Conservation (phyloP, 352 stramenopile species). For the Phytophthora fragariae region DNA sequence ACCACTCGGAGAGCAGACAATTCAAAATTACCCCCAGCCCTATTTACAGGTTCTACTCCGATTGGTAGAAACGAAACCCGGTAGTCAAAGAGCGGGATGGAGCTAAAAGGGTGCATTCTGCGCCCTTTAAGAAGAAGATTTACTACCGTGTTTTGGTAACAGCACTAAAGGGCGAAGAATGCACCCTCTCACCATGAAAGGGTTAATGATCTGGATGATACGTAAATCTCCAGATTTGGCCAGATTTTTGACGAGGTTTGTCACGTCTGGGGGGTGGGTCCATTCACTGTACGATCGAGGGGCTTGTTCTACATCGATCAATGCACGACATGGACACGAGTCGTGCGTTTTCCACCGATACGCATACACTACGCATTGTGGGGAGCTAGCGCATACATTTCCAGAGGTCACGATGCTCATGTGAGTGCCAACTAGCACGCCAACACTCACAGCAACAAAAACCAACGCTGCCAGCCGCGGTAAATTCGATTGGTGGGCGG, state of each 20-base stretch:
- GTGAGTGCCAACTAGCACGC: conserved; percentile 1
- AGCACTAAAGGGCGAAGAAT: no score
- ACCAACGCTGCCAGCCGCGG: not conserved
- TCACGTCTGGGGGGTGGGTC: conserved; percentile 18
- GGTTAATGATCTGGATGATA: conserved; percentile 22
- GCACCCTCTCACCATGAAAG: no score
- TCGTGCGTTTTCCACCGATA: conserved; percentile 2
- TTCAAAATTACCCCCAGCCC: no score
- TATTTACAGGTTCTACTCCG: no score
- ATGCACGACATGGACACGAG: conserved; percentile 41
- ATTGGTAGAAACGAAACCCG: no score
- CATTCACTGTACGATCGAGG: conserved; percentile 27
- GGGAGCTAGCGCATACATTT: not conserved
- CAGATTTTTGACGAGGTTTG: conserved; percentile 13
- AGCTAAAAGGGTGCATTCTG: no score
- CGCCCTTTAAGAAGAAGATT: no score
- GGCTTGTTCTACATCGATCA: conserved; percentile 36
- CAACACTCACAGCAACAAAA: not conserved
- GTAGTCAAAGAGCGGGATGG: no score
- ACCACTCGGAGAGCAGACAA: no score
- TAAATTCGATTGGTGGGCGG: not conserved
- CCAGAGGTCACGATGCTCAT: not conserved
- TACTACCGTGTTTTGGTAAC: no score
- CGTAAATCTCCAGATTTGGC: conserved; percentile 25
- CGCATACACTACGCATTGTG: not conserved